These are phyloP conservation scores for Fabrea salina DNA, from an alignment of 169 alveolate species.

Conservation along the genomic window DNA sequence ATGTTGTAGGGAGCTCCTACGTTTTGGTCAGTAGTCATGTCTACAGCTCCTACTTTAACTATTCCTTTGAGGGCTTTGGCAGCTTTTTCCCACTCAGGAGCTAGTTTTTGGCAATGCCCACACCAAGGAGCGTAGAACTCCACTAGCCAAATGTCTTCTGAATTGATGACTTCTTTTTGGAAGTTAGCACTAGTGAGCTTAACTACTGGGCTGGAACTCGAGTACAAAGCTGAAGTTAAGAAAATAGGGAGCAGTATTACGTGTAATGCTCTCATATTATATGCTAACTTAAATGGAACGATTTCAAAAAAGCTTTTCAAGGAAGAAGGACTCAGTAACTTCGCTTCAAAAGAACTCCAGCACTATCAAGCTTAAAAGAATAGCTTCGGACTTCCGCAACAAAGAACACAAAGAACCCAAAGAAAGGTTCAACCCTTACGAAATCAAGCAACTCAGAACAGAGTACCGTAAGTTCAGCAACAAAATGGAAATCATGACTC, in stretches of 20 bases:
- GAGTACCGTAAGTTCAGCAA: not conserved
- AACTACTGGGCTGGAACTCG: slow-evolving; percentile 59
- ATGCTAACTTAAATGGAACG: not conserved
- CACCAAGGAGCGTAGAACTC: slow-evolving; percentile 97
- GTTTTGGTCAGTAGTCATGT: slow-evolving; percentile 78
- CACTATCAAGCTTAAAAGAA: not conserved
- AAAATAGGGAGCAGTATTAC: not conserved
- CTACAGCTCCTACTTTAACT: slow-evolving; percentile 86
- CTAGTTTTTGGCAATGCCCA: slow-evolving; percentile 94
- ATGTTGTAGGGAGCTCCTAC: slow-evolving; percentile 63
- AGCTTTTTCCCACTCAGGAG: slow-evolving; percentile 94
- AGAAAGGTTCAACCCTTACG: not conserved
- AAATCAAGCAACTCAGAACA: not conserved
- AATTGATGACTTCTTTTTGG: slow-evolving; percentile 60
- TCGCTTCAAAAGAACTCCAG: not conserved
- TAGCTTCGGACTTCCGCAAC: not conserved
- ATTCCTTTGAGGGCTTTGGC: slow-evolving; percentile 89
- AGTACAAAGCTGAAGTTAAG: slow-evolving; percentile 39
- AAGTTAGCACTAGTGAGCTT: slow-evolving; percentile 66
- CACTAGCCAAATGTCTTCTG: slow-evolving; percentile 51
- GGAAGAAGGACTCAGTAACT: no score
- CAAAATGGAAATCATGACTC: slow-evolving; percentile 29
- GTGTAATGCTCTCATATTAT: slow-evolving; percentile 12
- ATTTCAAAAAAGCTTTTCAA: no score
- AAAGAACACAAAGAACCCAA: not conserved